A percentile compares a stretch with the other conserved stretches of the same genome.
These are phyloP conservation scores for Tilletia indica DNA, from an alignment of 1,284 basidiomycete genomes.

Conservation along the genomic window DNA sequence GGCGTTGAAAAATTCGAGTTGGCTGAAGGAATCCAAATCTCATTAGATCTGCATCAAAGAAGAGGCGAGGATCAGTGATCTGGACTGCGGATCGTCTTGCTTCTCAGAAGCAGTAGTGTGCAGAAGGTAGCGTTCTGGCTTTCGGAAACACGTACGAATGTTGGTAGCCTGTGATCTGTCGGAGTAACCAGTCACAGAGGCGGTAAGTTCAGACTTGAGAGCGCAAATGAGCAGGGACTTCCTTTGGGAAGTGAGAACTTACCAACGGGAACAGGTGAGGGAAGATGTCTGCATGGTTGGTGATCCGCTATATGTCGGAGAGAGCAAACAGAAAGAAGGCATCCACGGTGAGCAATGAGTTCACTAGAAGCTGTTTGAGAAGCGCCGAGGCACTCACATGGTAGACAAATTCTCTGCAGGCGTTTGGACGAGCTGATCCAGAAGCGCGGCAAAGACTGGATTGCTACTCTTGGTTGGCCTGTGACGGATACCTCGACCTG, in stretches of 20 bases:
- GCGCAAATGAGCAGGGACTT: no score
- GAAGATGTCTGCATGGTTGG: background rate
- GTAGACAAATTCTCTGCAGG: background rate
- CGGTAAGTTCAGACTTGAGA: no score
- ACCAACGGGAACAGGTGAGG: conserved; percentile 3
- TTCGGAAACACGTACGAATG: background rate
- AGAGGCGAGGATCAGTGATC: no score
- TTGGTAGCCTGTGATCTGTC: background rate
- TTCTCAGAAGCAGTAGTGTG: background rate
- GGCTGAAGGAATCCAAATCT: background rate
- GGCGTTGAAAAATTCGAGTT: background rate
- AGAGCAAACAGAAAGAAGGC: background rate
- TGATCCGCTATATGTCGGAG: background rate
- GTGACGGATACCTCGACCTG: background rate
- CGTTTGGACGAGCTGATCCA: background rate
- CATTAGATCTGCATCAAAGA: background rate
- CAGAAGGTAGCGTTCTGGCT: background rate
- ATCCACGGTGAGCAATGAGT: background rate
- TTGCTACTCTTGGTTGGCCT: background rate
- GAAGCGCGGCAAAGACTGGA: conserved; percentile 8
- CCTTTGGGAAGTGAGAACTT: no score
- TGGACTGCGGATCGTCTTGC: no score
- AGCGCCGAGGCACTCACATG: background rate
- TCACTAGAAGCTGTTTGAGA: background rate
- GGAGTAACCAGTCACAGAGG: no score